Evolutionary conservation across 768 basidiomycete genomes (phyloP).

Genomic region (Podaxis mareebaensis): DNA sequence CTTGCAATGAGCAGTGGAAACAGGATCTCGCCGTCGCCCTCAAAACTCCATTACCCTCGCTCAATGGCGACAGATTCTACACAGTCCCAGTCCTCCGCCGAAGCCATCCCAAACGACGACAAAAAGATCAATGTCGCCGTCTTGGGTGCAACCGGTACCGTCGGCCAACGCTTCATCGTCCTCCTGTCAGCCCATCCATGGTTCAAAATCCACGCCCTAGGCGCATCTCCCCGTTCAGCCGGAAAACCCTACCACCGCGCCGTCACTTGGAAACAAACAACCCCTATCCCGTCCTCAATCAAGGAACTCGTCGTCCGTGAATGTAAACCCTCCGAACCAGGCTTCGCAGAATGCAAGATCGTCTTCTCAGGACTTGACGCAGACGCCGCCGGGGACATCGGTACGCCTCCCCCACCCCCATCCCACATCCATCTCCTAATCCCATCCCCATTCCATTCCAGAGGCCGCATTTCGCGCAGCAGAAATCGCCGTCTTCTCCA

Average conservation of each 20-base stretch:
- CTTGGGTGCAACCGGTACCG: slow-evolving; percentile 89
- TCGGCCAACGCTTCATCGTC: slow-evolving; percentile 93
- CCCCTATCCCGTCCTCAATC: slow-evolving; percentile 68
- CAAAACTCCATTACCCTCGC: slow-evolving; percentile 3
- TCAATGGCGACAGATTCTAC: background rate
- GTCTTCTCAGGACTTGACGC: slow-evolving; percentile 97
- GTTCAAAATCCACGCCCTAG: slow-evolving; percentile 84
- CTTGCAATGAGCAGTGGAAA: background rate
- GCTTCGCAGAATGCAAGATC: slow-evolving; percentile 76
- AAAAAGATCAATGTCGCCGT: slow-evolving; percentile 58
- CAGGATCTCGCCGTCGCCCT: slow-evolving; percentile 7
- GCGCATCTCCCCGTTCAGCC: slow-evolving; percentile 86
- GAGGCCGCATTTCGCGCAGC: slow-evolving; percentile 86
- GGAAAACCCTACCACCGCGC: slow-evolving; percentile 77
- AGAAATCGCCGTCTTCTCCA: slow-evolving; percentile 92
- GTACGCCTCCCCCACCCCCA: slow-evolving; percentile 37
- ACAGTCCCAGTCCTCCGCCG: background rate
- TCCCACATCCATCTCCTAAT: background rate
- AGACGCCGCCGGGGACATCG: slow-evolving; percentile 94
- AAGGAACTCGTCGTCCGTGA: slow-evolving; percentile 66
- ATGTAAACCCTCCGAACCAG: slow-evolving; percentile 66
- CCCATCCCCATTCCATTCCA: slow-evolving; percentile 41
- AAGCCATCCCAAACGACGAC: background rate
- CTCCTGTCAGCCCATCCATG: slow-evolving; percentile 88
- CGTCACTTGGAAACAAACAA: slow-evolving; percentile 85